Percentiles rank a stretch among this genome's conserved stretches.
These are phyloP conservation scores for Domatiomyces catenatus DNA, from an alignment of 2,329 filamentous ascomycete species.

Conservation along the genomic window DNA sequence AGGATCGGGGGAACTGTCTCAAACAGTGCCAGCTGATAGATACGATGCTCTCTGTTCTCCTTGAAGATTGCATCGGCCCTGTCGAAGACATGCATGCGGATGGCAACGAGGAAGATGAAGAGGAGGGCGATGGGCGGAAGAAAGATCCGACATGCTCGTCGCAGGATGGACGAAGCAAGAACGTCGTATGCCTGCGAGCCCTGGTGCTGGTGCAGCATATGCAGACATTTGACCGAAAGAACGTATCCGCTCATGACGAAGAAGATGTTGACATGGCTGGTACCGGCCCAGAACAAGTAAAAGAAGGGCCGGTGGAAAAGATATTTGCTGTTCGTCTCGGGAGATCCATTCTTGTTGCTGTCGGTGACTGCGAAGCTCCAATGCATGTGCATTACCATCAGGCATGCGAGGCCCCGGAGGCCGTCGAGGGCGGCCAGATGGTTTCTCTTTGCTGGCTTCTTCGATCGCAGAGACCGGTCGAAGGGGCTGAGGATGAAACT, in stretches of 20 bases:
- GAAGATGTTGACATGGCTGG: slow-evolving; percentile 21
- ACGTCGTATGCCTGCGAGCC: slow-evolving; percentile 23
- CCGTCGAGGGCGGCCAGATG: too few species aligned
- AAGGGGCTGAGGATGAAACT: too few species aligned
- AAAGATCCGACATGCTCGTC: slow-evolving; percentile 27
- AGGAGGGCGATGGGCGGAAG: slow-evolving; percentile 26
- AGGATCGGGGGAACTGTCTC: slow-evolving; percentile 27
- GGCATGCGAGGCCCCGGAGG: too few species aligned
- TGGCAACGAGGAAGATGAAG: slow-evolving; percentile 24
- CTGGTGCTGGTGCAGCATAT: slow-evolving; percentile 24
- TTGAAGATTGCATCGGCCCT: not conserved
- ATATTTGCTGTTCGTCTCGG: slow-evolving; percentile 1
- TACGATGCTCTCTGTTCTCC: not conserved
- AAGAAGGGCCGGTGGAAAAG: slow-evolving; percentile 2
- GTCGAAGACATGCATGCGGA: slow-evolving; percentile 20
- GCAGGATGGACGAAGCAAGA: slow-evolving; percentile 28
- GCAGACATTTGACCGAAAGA: slow-evolving; percentile 27
- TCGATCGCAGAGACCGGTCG: too few species aligned
- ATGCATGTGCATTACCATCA: not conserved
- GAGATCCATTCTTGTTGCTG: not conserved
- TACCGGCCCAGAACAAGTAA: slow-evolving; percentile 1
- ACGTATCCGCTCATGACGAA: slow-evolving; percentile 34
- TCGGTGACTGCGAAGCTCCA: slow-evolving; percentile 2
- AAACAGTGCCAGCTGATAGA: not conserved
- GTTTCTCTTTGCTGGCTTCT: too few species aligned